Evolutionary conservation across 169 alveolate species (phyloP).

Genomic region (Eimeria necatrix): DNA sequence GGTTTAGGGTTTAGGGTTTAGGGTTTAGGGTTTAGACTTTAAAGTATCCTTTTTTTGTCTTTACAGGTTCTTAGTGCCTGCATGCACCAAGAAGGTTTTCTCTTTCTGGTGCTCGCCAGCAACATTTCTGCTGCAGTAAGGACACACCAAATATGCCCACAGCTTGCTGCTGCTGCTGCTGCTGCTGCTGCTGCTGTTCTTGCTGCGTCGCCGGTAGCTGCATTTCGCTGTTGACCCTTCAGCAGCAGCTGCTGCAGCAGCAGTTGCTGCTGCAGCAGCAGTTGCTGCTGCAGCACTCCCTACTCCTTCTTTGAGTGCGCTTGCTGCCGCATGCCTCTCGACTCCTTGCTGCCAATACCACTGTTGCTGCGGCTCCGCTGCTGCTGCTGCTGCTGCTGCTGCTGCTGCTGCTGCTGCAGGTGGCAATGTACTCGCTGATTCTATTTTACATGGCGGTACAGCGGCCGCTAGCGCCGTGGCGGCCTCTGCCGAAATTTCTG

Average conservation of each 20-base stretch:
- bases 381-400: background rate
- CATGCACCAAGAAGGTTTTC: conserved; percentile 81
- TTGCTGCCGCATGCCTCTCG: no score
- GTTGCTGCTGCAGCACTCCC: conserved; percentile 24
- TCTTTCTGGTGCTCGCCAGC: conserved; percentile 84
- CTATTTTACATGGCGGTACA: conserved; percentile 87
- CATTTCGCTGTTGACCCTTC: background rate
- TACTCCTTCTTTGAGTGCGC: no score
- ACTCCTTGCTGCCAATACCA: no score
- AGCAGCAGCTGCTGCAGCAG: background rate
- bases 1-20: no score
- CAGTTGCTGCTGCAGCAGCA: conserved; percentile 15
- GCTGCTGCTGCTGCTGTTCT: conserved; percentile 51
- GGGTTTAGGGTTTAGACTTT: no score
- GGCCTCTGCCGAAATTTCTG: conserved; percentile 87
- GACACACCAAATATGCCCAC: no score
- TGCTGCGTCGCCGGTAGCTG: conserved; percentile 24
- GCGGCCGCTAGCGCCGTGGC: conserved; percentile 83
- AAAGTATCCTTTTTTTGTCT: no score
- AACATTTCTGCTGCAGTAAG: conserved; percentile 85
- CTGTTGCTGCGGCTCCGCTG: no score
- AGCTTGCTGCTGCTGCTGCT: conserved; percentile 40
- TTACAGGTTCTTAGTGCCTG: conserved; percentile 83
- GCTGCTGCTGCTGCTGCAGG: conserved; percentile 21
- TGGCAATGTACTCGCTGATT: conserved; percentile 82